Base-by-base conservation (phyloP, 345 rosid genomes). In the Nephelium lappaceum region DNA sequence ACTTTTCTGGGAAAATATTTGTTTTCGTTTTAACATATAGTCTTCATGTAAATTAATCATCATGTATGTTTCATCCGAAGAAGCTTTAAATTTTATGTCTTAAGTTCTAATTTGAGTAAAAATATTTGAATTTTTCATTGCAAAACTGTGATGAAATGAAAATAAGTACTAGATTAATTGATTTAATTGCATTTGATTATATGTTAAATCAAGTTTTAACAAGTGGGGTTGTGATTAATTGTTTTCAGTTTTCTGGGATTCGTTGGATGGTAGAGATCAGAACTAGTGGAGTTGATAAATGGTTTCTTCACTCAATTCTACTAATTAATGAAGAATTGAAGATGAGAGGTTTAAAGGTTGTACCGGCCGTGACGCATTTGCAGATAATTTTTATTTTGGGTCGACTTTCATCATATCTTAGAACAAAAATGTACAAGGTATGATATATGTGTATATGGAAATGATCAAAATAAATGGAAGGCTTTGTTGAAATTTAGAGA, bases 241-340 rank as follows among this genome's bases (percentile, higher is more conserved):
- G 38, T 66, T 79, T 82, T 24, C 91, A 90, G 93, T 80, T 90
- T 90, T 81, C 60, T 90, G 85, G 93, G 93, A 49, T 83, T 86
- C 77, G 88, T 72, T 69, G 93, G 86, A 57, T 90, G 93, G 91
- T 90, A 73, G 80, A 55, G 63, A 21, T 31, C 57, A 24, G 25
- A n/a, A 38, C 62, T 38, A 6, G 9, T 6, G 67, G 67, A 8
- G 41, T 11, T 36, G 71, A 65, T 31, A 15, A 51, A 31, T 27
- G 39, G 11, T 47, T 79, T 75, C 75, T 68, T 77, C 36, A 70
- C 55, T 62, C 80, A 76, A 73, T 16, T 53, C 67, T 5, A 11
- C 25, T 67, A n/a, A 68, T 69, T 67, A 49, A 53, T 3, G 15
- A 23, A 14, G 11, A 51, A 11, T 51, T 51, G 36, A 3, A 23